Evolutionary conservation across 2,329 filamentous ascomycete genomes (phyloP).

Genomic region (Curvularia lunata): DNA sequence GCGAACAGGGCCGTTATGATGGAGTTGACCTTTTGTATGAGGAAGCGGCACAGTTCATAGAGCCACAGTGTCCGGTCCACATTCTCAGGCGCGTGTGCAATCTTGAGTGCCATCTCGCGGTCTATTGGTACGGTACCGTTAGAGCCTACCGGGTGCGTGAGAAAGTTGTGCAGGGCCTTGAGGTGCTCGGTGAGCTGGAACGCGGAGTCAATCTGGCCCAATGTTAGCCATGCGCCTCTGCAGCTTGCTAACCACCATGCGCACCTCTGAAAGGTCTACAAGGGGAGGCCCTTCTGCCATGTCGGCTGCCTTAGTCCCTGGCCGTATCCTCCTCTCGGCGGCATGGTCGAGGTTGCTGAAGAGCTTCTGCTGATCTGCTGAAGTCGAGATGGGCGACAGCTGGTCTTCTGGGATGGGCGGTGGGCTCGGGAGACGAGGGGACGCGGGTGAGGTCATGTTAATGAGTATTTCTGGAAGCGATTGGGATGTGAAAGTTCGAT

Average conservation of each 20-base stretch:
- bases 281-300: constrained; percentile 93
- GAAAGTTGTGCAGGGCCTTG: constrained; percentile 84
- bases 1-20: constrained; percentile 92
- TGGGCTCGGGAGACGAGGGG: constrained; percentile 90
- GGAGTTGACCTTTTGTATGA: constrained; percentile 92
- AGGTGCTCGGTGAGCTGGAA: constrained; percentile 98
- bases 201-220: constrained; percentile 82
- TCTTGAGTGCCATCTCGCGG: constrained; percentile 73
- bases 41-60: constrained; percentile 95
- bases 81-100: constrained; percentile 79
- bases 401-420: constrained; percentile 95
- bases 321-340: constrained; percentile 83
- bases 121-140: constrained; percentile 73
- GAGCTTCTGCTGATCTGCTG: constrained; percentile 63
- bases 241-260: constrained; percentile 28
- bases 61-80: constrained; percentile 92
- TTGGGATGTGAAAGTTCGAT: not conserved
- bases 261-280: constrained; percentile 81
- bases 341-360: constrained; percentile 70
- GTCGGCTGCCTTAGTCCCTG: constrained; percentile 87
- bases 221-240: constrained; percentile 26
- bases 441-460: constrained; percentile 55
- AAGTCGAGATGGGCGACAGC: constrained; percentile 73
- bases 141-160: constrained; percentile 66
- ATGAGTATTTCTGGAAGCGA: not conserved